Conservation (phyloP, 2,329 filamentous ascomycete species). For the Exophiala phaeomuriformis region DNA sequence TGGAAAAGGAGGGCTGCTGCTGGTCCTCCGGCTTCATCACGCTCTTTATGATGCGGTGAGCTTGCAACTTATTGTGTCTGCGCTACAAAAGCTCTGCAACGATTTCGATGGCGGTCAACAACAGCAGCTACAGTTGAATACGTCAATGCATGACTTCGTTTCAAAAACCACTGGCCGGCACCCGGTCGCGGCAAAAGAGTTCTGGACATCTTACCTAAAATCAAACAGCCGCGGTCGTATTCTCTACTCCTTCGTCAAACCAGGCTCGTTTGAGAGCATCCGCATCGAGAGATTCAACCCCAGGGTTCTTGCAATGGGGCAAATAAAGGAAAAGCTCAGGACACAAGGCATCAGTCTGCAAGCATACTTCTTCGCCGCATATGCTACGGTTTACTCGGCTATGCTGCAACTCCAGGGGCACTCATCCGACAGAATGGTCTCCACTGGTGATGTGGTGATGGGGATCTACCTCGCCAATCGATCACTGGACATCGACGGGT, state of each 20-base stretch:
- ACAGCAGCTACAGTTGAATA: conserved; percentile 17
- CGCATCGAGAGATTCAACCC: conserved; percentile 45
- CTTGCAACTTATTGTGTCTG: conserved; percentile 55
- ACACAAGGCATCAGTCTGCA: conserved; percentile 59
- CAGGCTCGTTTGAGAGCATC: conserved; percentile 12
- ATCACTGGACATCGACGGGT: conserved; percentile 44
- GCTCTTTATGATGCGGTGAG: conserved; percentile 83
- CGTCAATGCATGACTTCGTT: conserved; percentile 26
- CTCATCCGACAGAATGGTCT: neutral
- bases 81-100: conserved; percentile 43
- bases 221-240: conserved; percentile 1
- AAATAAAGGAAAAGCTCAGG: conserved; percentile 39
- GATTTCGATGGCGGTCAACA: conserved; percentile 6
- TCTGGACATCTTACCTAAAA: conserved; percentile 39
- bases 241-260: neutral
- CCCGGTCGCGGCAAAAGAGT: conserved; percentile 29
- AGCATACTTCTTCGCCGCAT: conserved; percentile 66
- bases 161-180: neutral
- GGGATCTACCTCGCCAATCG: conserved; percentile 82
- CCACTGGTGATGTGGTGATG: conserved; percentile 48
- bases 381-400: conserved; percentile 49
- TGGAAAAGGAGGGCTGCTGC: conserved; percentile 28
- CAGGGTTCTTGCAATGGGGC: conserved; percentile 35
- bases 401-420: conserved; percentile 27
- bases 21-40: conserved; percentile 65